Evolutionary conservation across 257 asterid genomes (phyloP).

Genomic region (Nemophila menziesii): DNA sequence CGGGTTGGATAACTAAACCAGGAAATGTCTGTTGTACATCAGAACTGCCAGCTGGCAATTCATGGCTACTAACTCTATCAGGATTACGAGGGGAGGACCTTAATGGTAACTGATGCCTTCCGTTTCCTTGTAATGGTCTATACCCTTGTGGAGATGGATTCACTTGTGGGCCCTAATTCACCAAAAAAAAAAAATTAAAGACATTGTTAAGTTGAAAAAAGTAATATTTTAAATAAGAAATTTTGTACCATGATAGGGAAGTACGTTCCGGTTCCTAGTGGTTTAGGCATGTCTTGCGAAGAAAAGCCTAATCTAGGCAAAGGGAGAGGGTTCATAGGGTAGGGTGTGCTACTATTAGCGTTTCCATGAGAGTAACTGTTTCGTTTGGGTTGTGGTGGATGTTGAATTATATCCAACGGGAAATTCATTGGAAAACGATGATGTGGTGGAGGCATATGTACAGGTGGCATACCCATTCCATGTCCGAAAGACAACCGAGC

Average conservation of each 20-base stretch:
- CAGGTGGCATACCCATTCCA: conserved; percentile 21
- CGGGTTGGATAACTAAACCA: conserved; percentile 20
- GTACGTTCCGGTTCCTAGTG: conserved; percentile 76
- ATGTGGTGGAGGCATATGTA: conserved; percentile 24
- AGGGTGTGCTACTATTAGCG: conserved; percentile 20
- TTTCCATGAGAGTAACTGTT: conserved; percentile 35
- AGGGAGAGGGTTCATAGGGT: conserved; percentile 14
- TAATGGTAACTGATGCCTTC: conserved; percentile 26
- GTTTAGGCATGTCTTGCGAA: conserved; percentile 60
- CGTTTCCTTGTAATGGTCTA: conserved; percentile 30
- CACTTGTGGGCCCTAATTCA: no score
- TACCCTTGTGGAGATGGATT: conserved; percentile 33
- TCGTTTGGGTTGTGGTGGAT: conserved; percentile 24
- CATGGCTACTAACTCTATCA: conserved; percentile 36
- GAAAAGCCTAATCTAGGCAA: conserved; percentile 29
- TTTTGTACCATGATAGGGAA: conserved; percentile 61
- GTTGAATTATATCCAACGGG: conserved; percentile 29
- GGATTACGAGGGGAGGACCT: conserved; percentile 27
- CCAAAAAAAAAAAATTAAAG: no score
- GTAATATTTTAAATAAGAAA: conserved; percentile 8
- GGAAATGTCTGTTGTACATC: conserved; percentile 20
- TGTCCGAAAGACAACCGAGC: conserved; percentile 33
- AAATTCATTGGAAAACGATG: conserved; percentile 17
- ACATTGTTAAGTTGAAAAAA: no score
- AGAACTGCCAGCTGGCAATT: conserved; percentile 16